These are phyloP conservation scores for Pichia pseudocactophila DNA, from an alignment of 805 yeast species.

Conservation along the genomic window DNA sequence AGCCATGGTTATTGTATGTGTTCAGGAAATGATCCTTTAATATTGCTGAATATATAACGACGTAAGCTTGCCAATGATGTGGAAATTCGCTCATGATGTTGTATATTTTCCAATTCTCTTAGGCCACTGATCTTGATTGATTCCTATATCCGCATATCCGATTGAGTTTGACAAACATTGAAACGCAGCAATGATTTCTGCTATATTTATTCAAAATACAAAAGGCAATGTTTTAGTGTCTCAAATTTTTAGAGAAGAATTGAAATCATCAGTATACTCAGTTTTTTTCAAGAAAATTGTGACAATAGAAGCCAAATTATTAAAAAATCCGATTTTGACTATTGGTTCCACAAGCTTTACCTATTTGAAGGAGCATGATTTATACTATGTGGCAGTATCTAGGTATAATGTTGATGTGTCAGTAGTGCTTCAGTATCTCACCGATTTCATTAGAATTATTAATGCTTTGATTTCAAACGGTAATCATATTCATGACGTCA, in stretches of 20 bases:
- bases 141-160: too few relatives aligned
- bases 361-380: slow-evolving; percentile 50
- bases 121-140: too few relatives aligned
- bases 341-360: slow-evolving; percentile 89
- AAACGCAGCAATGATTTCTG: slow-evolving; percentile 66
- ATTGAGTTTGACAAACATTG: slow-evolving; percentile 2
- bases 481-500: slow-evolving; percentile 21
- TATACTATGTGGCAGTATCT: slow-evolving; percentile 86
- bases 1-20: slow-evolving; percentile 47
- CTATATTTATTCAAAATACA: slow-evolving; percentile 65
- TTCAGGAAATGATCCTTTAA: too few relatives aligned
- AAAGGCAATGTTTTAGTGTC: slow-evolving; percentile 82
- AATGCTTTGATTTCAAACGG: slow-evolving; percentile 33
- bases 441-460: slow-evolving; percentile 49
- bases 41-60: too few relatives aligned
- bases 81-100: too few relatives aligned
- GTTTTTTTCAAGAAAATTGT: slow-evolving; percentile 91
- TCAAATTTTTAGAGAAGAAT: slow-evolving; percentile 62
- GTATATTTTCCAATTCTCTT: too few relatives aligned
- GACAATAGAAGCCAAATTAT: slow-evolving; percentile 38
- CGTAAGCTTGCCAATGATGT: too few relatives aligned
- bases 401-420: slow-evolving; percentile 84
- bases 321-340: slow-evolving; percentile 64
- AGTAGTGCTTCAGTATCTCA: slow-evolving; percentile 67
- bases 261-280: slow-evolving; percentile 72